phyloP scores from a whole-genome alignment of 331 rosid genomes.

The Prunus yedoensis region DNA sequence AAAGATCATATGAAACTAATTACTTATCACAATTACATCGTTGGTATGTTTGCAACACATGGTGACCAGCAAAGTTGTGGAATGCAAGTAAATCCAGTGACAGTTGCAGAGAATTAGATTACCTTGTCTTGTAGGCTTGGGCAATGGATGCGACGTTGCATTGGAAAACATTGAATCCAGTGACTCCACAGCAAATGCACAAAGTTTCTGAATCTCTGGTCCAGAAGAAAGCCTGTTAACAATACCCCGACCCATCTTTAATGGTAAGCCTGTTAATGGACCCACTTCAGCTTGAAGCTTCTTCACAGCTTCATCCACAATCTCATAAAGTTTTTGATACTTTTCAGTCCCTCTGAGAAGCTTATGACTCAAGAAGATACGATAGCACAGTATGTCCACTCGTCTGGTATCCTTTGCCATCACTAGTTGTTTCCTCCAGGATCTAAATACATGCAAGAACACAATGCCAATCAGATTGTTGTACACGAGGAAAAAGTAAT shows the following conservation, averaged over 20 bases:
- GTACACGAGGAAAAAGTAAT: background rate
- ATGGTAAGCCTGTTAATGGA: slow-evolving; percentile 68
- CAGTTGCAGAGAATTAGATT: slow-evolving; percentile 15
- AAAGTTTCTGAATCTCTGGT: slow-evolving; percentile 87
- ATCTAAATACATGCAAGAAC: slow-evolving; percentile 42
- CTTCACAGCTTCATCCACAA: slow-evolving; percentile 69
- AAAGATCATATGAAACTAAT: slow-evolving; percentile 7
- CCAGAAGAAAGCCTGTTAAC: slow-evolving; percentile 99
- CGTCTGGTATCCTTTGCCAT: slow-evolving; percentile 87
- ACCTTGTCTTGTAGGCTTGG: slow-evolving; percentile 52
- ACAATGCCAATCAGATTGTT: slow-evolving; percentile 26
- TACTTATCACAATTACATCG: background rate
- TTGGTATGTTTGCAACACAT: background rate
- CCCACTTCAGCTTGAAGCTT: slow-evolving; percentile 94
- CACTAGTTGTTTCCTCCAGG: slow-evolving; percentile 81
- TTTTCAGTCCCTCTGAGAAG: slow-evolving; percentile 70
- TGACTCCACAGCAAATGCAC: slow-evolving; percentile 71
- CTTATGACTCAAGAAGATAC: slow-evolving; percentile 81
- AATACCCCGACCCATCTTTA: slow-evolving; percentile 91
- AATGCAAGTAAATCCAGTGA: slow-evolving; percentile 3
- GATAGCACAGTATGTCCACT: slow-evolving; percentile 87
- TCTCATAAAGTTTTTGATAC: slow-evolving; percentile 54
- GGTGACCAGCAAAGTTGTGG: background rate
- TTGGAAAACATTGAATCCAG: slow-evolving; percentile 57
- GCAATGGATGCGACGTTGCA: slow-evolving; percentile 24